Evolutionary conservation across 129 eudicot genomes (phyloP).

Genomic region (Centaurea solstitialis): DNA sequence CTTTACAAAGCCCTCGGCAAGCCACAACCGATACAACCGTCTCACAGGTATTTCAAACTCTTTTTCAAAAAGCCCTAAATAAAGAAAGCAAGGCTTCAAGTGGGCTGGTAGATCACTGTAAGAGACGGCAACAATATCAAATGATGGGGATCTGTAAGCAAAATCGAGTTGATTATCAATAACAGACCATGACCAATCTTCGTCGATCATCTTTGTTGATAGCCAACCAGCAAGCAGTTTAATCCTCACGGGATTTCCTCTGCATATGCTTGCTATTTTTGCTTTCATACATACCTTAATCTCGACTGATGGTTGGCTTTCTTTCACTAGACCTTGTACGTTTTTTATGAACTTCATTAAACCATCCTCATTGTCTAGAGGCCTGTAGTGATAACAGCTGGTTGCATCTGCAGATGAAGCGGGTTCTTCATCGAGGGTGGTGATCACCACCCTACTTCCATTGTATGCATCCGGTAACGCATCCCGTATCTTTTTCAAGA

Average conservation of each 20-base stretch:
- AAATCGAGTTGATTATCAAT: slow-evolving; percentile 23
- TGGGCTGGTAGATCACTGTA: slow-evolving; percentile 29
- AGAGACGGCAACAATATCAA: slow-evolving; percentile 27
- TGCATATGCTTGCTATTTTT: slow-evolving; percentile 39
- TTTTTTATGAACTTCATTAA: slow-evolving; percentile 24
- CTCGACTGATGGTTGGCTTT: slow-evolving; percentile 16
- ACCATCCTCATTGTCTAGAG: slow-evolving; percentile 26
- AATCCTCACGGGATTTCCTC: slow-evolving; percentile 37
- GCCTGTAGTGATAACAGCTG: slow-evolving; percentile 10
- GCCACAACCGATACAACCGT: slow-evolving; percentile 44
- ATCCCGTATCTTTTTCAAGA: slow-evolving; percentile 13
- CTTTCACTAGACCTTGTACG: slow-evolving; percentile 7
- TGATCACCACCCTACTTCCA: slow-evolving; percentile 49
- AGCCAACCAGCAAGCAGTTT: slow-evolving; percentile 40
- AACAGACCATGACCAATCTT: slow-evolving; percentile 31
- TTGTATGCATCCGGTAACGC: slow-evolving; percentile 28
- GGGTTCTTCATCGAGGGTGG: slow-evolving; percentile 30
- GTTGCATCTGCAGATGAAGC: slow-evolving; percentile 11
- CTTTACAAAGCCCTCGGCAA: slow-evolving; percentile 45
- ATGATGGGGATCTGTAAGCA: slow-evolving; percentile 6
- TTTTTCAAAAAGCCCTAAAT: slow-evolving; percentile 31
- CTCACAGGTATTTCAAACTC: slow-evolving; percentile 35
- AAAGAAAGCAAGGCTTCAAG: slow-evolving; percentile 41
- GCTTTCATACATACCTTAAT: slow-evolving; percentile 22
- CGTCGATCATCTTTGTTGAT: background rate